Evolutionary conservation across 1,139 yeast genomes (phyloP), one percentile per base, ranked within the genome.

Genomic region (Taphrina sp.): DNA sequence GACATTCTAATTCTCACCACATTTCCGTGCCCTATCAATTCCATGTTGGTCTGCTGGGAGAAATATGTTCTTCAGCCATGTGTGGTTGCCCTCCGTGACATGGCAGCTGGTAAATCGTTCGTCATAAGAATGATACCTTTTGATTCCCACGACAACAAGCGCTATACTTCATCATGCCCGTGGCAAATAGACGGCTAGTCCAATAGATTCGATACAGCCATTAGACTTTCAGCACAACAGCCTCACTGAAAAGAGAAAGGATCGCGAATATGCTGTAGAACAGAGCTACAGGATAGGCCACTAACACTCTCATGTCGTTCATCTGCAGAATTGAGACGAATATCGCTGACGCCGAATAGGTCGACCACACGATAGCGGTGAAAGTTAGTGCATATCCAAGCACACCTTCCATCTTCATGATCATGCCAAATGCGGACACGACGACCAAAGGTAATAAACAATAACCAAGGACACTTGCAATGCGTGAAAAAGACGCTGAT

Each of bases 251-350:
- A 39, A 94, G 84, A 3, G 97, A 95, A 95, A 92, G 89, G 63
- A 94, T 77, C 33, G 96, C 96, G 76, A 94, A 94, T 3, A 92
- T 94, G 57, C 90, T 82, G 74, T 94, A 92, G 68, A 92, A 92
- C 73, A 92, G 81, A 16, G 86, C 83, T 65, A 92, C 76, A 1
- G 99, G 99, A 69, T 94, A 92, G 1, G 97, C 98, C 61, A 92
- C 86, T 62, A 92, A 78, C 5, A 86, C 83, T 65, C 98, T 80
- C 63, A 92, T 95, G 64, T 89, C 87, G 58, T 84, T 82, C 61
- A 94, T 76, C 65, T 83, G 87, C 65, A 92, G 75, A 31, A 87
- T 90, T 8, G 92, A 80, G 59, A 89, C 95, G 64, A 94, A 87
- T 67, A 92, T 87, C 1, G 96, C 97, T 16, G 95, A 85, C 0